Conservation (phyloP, 495 filamentous ascomycete genomes). For the Bacidia rubella region DNA sequence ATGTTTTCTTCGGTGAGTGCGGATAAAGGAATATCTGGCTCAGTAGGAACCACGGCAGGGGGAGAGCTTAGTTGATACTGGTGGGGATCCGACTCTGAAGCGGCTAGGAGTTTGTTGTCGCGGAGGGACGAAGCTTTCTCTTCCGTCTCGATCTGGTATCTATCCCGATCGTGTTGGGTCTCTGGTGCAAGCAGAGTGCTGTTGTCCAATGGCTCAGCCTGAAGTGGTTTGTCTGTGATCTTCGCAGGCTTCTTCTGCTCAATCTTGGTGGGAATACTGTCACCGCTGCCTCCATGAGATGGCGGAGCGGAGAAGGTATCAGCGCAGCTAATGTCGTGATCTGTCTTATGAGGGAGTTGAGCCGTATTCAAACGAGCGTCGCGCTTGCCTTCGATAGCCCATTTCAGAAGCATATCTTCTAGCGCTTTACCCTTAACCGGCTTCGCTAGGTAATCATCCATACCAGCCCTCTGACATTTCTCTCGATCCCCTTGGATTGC, state of each 20-base stretch:
- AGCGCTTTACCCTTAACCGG: constrained; percentile 55
- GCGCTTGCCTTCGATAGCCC: constrained; percentile 21
- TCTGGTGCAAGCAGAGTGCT: constrained; percentile 13
- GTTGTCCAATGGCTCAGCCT: background rate
- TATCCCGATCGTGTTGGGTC: constrained; percentile 20
- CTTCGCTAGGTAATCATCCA: constrained; percentile 77
- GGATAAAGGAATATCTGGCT: background rate
- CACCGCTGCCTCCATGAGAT: background rate
- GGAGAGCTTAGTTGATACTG: background rate
- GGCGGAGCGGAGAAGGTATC: constrained; percentile 1
- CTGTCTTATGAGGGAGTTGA: background rate
- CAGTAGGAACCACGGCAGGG: constrained; percentile 1
- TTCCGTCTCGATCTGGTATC: constrained; percentile 25
- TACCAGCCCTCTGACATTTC: constrained; percentile 62
- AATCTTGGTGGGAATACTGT: background rate
- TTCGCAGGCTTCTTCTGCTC: background rate
- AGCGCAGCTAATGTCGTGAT: constrained; percentile 14
- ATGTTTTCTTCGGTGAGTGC: constrained; percentile 17
- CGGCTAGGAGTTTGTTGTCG: constrained; percentile 33
- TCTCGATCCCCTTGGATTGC: constrained; percentile 72
- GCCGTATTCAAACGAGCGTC: constrained; percentile 2
- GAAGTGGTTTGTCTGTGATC: background rate
- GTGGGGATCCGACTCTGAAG: constrained; percentile 13
- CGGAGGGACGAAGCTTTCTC: constrained; percentile 33
- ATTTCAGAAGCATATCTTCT: constrained; percentile 58